These are phyloP conservation scores for Hysterangium stoloniferum DNA, from an alignment of 768 basidiomycete genomes.

Conservation along the genomic window DNA sequence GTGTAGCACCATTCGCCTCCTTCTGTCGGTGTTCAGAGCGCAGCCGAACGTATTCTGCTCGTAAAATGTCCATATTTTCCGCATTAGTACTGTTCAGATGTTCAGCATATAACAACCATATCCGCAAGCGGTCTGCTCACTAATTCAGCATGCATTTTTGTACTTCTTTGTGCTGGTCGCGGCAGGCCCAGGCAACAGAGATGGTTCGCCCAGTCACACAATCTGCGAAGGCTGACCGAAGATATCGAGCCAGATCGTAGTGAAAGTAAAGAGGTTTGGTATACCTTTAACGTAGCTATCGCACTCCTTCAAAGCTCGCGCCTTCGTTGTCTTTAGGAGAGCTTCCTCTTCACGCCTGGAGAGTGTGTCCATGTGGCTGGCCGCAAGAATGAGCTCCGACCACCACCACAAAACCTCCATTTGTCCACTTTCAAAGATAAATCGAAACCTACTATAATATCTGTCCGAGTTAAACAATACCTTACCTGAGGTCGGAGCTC, in stretches of 20 bases:
- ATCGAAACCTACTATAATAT: not conserved
- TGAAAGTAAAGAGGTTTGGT: slow-evolving; percentile 11
- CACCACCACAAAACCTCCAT: no score
- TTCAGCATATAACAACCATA: not conserved
- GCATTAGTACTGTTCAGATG: slow-evolving; percentile 10
- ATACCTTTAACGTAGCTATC: slow-evolving; percentile 68
- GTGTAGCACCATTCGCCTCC: not conserved
- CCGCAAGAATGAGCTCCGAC: no score
- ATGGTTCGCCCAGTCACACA: slow-evolving; percentile 76
- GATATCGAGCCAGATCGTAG: not conserved
- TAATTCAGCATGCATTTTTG: slow-evolving; percentile 76
- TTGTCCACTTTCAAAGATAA: no score
- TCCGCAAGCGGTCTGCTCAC: slow-evolving; percentile 39
- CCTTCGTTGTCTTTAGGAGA: slow-evolving; percentile 74
- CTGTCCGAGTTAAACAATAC: not conserved
- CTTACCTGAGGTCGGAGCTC: not conserved
- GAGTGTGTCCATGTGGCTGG: slow-evolving; percentile 82
- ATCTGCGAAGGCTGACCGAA: slow-evolving; percentile 64
- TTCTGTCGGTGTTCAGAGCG: slow-evolving; percentile 1
- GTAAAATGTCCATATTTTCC: slow-evolving; percentile 15
- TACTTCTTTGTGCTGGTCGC: slow-evolving; percentile 53
- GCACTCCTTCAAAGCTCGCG: slow-evolving; percentile 71
- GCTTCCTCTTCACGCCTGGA: slow-evolving; percentile 86
- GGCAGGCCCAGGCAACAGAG: slow-evolving; percentile 83
- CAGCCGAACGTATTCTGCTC: slow-evolving; percentile 14